Evolutionary conservation across 768 basidiomycete species (phyloP), one percentile per base, ranked within the genome.

Genomic region (Sistotremastrum suecicum): DNA sequence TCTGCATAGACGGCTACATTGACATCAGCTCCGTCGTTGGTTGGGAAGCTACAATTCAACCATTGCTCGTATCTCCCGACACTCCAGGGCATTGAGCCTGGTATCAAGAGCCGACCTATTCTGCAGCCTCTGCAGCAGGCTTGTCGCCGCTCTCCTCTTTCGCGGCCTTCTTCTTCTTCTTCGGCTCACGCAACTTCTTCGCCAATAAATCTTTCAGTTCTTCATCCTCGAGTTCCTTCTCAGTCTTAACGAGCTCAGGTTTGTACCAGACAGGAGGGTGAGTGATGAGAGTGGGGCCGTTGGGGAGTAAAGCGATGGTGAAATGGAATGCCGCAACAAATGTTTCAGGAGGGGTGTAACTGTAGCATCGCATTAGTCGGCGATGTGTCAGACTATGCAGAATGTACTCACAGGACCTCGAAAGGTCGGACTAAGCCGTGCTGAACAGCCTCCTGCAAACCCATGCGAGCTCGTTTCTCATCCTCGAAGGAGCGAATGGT

Each of bases 271-370:
- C 56, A 8, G 95, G 88, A 7, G 86, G 78, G 49, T 85, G 82
- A 8, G 88, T 88, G 63, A 99, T 75, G 52, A 97, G 66, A 31
- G 80, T 63, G 29, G 90, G 94, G 31, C 95, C 95, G 43, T 76
- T 83, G 40, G 94, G 82, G 35, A 86, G 79, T 20, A 99, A 76
- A 35, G 89, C 90, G 57, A 99, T 80, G 39, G 94, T 99, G 69
- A 95, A 91, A 71, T 97, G 92, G 76, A 92, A 95, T 6, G 83
- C 86, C 45, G 94, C 92, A 39, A 97, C 88, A 48, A 83, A 78
- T 11, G 89, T 89, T 54, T 75, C 81, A 30, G 77, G 51, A 37
- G 84, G 83, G 4, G 91, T 90, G 64, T 82, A 86, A 46, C 85
- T 85, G 49, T 42, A 4, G 5, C 3, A 42, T 40, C 32, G 37